Percentiles rank a stretch among this genome's conserved stretches.
Conservation (phyloP, 768 basidiomycete species). For the Termitomyces sp. region DNA sequence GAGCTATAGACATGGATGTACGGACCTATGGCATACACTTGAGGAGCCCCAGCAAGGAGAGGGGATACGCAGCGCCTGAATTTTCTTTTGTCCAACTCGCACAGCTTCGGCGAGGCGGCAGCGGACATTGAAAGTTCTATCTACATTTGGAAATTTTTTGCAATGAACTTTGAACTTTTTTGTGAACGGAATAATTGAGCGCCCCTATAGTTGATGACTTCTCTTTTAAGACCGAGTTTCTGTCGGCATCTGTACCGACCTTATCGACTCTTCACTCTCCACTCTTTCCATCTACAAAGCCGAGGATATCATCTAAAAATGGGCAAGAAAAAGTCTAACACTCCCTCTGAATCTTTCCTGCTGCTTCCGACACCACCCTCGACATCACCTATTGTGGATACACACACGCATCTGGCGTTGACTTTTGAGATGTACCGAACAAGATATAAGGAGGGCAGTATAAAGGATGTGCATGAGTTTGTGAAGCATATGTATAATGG, state of each 20-base stretch:
- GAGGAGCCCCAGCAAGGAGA: no score
- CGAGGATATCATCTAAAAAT: slow-evolving; percentile 17
- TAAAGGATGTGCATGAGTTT: slow-evolving; percentile 61
- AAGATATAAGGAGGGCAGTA: slow-evolving; percentile 55
- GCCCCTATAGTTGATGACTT: slow-evolving; percentile 5
- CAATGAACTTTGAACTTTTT: no score
- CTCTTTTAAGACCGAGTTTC: background rate
- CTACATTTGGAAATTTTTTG: no score
- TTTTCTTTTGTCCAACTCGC: no score
- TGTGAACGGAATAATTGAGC: no score
- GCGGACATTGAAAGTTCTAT: no score
- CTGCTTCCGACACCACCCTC: slow-evolving; percentile 33
- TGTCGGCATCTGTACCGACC: background rate
- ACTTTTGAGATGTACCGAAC: slow-evolving; percentile 60
- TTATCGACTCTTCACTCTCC: background rate
- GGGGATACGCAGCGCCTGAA: no score
- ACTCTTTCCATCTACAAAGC: background rate
- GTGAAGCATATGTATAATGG: slow-evolving; percentile 54
- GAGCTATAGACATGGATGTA: no score
- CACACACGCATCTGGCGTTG: slow-evolving; percentile 78
- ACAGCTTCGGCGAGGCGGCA: no score
- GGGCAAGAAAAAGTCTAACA: slow-evolving; percentile 34
- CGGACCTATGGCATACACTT: no score
- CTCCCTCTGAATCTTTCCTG: slow-evolving; percentile 30
- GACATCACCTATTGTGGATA: slow-evolving; percentile 57